A percentile compares a stretch with the other conserved stretches of the same genome.
Conservation (phyloP, 257 asterid genomes). For the Eucommia ulmoides region DNA sequence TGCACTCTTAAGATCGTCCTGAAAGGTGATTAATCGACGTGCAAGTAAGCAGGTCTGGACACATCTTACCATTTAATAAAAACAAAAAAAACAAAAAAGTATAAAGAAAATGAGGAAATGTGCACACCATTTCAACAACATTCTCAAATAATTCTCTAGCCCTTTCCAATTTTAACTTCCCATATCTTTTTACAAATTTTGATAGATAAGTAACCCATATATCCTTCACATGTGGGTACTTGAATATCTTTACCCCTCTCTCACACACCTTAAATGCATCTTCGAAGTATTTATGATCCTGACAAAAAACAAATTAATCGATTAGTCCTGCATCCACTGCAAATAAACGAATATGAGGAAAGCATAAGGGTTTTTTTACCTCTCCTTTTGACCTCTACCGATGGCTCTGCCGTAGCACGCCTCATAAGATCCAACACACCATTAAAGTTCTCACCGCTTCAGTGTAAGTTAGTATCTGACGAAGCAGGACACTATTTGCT, state of each 20-base stretch:
- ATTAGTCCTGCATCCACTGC: no score
- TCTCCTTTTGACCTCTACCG: slow-evolving; percentile 92
- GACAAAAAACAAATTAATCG: no score
- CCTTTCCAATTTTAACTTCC: slow-evolving; percentile 83
- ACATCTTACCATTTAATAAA: no score
- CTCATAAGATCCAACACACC: slow-evolving; percentile 89
- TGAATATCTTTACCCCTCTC: slow-evolving; percentile 93
- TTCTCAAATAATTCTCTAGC: slow-evolving; percentile 91
- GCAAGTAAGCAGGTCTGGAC: no score
- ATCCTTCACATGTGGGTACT: slow-evolving; percentile 91
- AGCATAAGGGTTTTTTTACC: no score
- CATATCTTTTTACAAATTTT: slow-evolving; percentile 85
- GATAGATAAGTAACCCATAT: slow-evolving; percentile 90
- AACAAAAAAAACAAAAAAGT: slow-evolving; percentile 1
- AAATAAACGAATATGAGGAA: neutral
- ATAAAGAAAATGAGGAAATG: neutral
- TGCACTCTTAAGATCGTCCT: no score
- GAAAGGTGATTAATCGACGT: no score
- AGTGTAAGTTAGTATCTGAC: slow-evolving; percentile 85
- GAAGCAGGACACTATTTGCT: slow-evolving; percentile 91
- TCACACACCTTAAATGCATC: slow-evolving; percentile 93
- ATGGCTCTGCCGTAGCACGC: slow-evolving; percentile 98
- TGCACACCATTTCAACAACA: slow-evolving; percentile 90
- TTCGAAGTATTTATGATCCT: slow-evolving; percentile 87
- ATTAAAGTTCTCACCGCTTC: slow-evolving; percentile 91